These are phyloP conservation scores for Margaritispora aquatica DNA, from an alignment of 495 filamentous ascomycete genomes.

Conservation along the genomic window DNA sequence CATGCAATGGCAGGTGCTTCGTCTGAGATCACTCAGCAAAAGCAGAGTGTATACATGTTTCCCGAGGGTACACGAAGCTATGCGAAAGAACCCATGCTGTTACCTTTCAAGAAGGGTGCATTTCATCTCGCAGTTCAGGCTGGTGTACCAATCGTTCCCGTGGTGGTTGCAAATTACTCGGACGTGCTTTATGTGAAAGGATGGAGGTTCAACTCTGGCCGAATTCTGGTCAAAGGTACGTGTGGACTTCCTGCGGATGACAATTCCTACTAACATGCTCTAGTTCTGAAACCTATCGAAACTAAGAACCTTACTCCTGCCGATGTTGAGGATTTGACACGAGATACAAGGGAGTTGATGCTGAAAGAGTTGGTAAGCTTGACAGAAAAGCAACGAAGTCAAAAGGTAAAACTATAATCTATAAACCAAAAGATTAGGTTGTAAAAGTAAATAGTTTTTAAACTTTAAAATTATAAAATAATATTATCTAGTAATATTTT, in stretches of 20 bases:
- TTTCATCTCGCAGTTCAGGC: slow-evolving; percentile 96
- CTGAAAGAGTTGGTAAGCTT: slow-evolving; percentile 63
- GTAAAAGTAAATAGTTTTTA: slow-evolving; percentile 31
- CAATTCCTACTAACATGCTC: slow-evolving; percentile 7
- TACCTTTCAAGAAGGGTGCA: slow-evolving; percentile 96
- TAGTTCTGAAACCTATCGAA: slow-evolving; percentile 78
- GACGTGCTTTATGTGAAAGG: slow-evolving; percentile 69
- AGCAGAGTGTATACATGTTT: slow-evolving; percentile 90
- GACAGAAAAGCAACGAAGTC: slow-evolving; percentile 38
- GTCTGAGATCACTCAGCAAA: slow-evolving; percentile 62
- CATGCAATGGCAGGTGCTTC: slow-evolving; percentile 81
- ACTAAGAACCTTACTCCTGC: slow-evolving; percentile 70
- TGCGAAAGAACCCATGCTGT: slow-evolving; percentile 66
- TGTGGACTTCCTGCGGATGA: background rate
- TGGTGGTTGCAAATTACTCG: slow-evolving; percentile 83
- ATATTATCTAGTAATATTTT: too few species aligned
- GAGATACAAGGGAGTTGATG: slow-evolving; percentile 70
- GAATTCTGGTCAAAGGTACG: slow-evolving; percentile 74
- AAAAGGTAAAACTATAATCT: slow-evolving; percentile 24
- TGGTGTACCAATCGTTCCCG: slow-evolving; percentile 83
- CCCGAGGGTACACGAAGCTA: slow-evolving; percentile 93
- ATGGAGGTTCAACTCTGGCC: slow-evolving; percentile 64
- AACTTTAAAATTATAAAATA: slow-evolving; percentile 26
- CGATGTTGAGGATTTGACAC: slow-evolving; percentile 78
- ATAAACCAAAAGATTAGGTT: slow-evolving; percentile 19